Evolutionary conservation across 2,329 filamentous ascomycete genomes (phyloP).

Genomic region (Nigrospora osmanthi): DNA sequence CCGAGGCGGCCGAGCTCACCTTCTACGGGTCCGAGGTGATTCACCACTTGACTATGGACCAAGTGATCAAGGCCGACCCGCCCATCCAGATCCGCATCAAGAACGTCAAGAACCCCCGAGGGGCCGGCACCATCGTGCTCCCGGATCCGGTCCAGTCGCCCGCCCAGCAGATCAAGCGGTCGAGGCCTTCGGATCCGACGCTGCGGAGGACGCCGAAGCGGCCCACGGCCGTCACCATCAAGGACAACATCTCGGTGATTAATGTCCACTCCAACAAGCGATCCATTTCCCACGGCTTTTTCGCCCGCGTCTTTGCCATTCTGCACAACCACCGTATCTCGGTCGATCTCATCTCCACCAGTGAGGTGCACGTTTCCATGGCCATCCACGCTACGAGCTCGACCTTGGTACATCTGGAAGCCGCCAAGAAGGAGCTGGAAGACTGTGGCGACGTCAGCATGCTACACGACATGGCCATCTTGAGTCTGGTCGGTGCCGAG

Average conservation of each 20-base stretch:
- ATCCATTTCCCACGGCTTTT: slow-evolving; percentile 91
- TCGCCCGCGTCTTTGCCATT: slow-evolving; percentile 88
- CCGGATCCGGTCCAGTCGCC: slow-evolving; percentile 58
- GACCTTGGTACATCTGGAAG: slow-evolving; percentile 53
- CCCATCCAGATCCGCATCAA: slow-evolving; percentile 84
- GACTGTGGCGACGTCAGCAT: slow-evolving; percentile 87
- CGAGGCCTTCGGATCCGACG: slow-evolving; percentile 34
- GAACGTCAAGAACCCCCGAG: slow-evolving; percentile 81
- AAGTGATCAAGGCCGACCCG: slow-evolving; percentile 60
- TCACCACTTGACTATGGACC: neutral
- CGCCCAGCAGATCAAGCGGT: slow-evolving; percentile 51
- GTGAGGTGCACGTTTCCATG: slow-evolving; percentile 95
- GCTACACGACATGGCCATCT: slow-evolving; percentile 85
- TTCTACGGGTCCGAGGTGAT: slow-evolving; percentile 67
- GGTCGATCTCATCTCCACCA: slow-evolving; percentile 93
- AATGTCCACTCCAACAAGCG: slow-evolving; percentile 98
- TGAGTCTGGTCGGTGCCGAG: slow-evolving; percentile 88
- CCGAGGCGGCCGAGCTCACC: slow-evolving; percentile 91
- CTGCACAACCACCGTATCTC: slow-evolving; percentile 80
- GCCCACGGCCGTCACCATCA: slow-evolving; percentile 90
- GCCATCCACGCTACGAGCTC: slow-evolving; percentile 78
- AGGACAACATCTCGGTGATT: slow-evolving; percentile 92
- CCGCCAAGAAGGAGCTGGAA: slow-evolving; percentile 63
- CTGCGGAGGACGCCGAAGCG: slow-evolving; percentile 58
- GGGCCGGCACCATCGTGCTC: slow-evolving; percentile 72